Percentiles rank a stretch among this genome's conserved stretches.
Conservation (phyloP, 345 rosid species). For the Melaleuca quinquenervia region DNA sequence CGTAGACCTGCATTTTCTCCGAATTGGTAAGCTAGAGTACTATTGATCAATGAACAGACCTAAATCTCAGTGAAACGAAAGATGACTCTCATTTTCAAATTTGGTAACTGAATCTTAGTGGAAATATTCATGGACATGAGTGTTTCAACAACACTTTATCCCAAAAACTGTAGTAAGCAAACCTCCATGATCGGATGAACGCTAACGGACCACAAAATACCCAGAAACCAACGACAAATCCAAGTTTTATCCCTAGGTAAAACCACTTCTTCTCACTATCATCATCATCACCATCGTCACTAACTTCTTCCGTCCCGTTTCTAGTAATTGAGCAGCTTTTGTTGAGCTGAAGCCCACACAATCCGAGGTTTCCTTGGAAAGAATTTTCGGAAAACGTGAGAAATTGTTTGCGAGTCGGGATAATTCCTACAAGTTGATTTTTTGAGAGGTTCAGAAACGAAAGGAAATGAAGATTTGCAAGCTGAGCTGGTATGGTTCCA, state of each 20-base stretch:
- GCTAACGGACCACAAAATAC: background rate
- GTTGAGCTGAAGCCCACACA: background rate
- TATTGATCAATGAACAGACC: too few relatives aligned
- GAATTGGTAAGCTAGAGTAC: too few relatives aligned
- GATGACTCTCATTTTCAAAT: background rate
- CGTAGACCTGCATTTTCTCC: conserved; percentile 1
- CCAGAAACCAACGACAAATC: background rate
- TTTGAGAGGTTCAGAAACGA: conserved; percentile 24
- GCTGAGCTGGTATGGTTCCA: conserved; percentile 16
- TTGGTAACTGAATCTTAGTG: background rate
- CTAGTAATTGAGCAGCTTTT: too few relatives aligned
- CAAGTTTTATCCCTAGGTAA: background rate
- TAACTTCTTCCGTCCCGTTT: background rate
- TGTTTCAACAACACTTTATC: background rate
- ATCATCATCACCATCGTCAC: background rate
- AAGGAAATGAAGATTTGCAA: conserved; percentile 12
- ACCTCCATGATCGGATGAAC: background rate
- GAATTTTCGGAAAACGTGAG: conserved; percentile 9
- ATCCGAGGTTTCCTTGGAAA: background rate
- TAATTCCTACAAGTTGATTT: conserved; percentile 18
- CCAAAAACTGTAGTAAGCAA: background rate
- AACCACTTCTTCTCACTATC: background rate
- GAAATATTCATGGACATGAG: background rate
- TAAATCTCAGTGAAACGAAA: too few relatives aligned
- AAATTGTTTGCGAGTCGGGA: conserved; percentile 19